Base-by-base conservation (phyloP, 495 filamentous ascomycete species). In the Coniosporium apollinis region DNA sequence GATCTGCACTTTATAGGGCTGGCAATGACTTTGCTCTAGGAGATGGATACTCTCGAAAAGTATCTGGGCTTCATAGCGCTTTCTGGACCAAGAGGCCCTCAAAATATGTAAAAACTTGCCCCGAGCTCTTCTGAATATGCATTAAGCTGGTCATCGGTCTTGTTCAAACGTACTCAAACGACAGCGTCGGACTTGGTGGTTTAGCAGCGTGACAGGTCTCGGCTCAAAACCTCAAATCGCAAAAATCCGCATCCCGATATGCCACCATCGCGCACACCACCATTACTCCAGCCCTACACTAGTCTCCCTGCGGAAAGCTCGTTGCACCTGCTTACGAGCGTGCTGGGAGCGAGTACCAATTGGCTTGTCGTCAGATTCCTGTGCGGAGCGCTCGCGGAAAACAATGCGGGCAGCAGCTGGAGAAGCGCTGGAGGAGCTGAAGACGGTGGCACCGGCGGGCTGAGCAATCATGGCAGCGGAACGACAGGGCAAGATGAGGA, bases 281-380 rank as follows among this genome's bases (percentile, higher is more conserved):
- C 68, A 36, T 70, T 80, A 39, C 67, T 87, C 28, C 57, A 75
- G 33, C 64, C 74, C 6, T 79, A 81, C 58, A 63, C 80, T 45
- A 50, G 59, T 19, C 41, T 46, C 4, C 55, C 49, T n/a, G 34
- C 51, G 38, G 53, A 30, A 48, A 54, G 24, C 17, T 76, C 79
- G 7, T 67, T 91, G 17, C 67, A 72, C 18, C 60, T 94, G 5
- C 51, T 94, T 5, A 85, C 81, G 2, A 73, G 73, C 16, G 46
- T 49, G 3, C 49, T 62, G 13, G 52, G 56, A 21, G 54, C 56
- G 13, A 57, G 38, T 18, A 45, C 53, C 9, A 58, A 51, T 26
- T 62, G 58, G 58, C 47, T 62, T 8, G 33, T 52, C 9, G 21
- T 56, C 2, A 45, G 52, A 8, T 58, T 69, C 54, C 55, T 86